Evolutionary conservation across 2,329 filamentous ascomycete genomes (phyloP).

Genomic region (Lanzia echinophila): DNA sequence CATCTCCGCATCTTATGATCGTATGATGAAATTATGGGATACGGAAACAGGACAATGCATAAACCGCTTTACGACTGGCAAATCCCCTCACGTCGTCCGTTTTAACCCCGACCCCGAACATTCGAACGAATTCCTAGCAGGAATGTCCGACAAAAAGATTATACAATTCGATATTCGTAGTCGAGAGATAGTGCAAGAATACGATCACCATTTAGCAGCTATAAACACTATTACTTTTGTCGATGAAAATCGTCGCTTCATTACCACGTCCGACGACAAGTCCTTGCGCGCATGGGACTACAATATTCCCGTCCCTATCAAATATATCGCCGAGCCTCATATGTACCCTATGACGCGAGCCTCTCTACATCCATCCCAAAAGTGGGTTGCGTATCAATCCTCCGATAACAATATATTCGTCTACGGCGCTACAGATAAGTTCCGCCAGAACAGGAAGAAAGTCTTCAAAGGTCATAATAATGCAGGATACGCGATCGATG

Average conservation of each 20-base stretch:
- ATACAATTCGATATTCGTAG: slow-evolving; percentile 89
- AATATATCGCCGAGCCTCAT: slow-evolving; percentile 94
- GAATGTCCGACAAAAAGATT: slow-evolving; percentile 99
- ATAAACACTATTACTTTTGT: slow-evolving; percentile 98
- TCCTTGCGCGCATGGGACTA: slow-evolving; percentile 96
- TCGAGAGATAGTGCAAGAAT: slow-evolving; percentile 82
- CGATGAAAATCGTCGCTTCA: slow-evolving; percentile 89
- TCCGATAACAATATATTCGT: slow-evolving; percentile 96
- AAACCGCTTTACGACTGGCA: slow-evolving; percentile 83
- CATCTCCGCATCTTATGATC: slow-evolving; percentile 85
- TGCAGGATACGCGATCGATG: slow-evolving; percentile 84
- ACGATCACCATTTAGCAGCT: slow-evolving; percentile 95
- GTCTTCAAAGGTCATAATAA: slow-evolving; percentile 94
- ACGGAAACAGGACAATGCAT: slow-evolving; percentile 89
- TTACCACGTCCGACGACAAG: slow-evolving; percentile 97
- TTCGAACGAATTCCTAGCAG: slow-evolving; percentile 85
- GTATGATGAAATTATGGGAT: slow-evolving; percentile 97
- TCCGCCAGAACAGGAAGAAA: slow-evolving; percentile 97
- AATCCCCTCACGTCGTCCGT: slow-evolving; percentile 88
- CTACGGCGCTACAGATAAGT: slow-evolving; percentile 90
- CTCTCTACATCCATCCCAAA: slow-evolving; percentile 77
- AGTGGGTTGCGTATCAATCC: slow-evolving; percentile 90
- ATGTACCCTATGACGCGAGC: slow-evolving; percentile 95
- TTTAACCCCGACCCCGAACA: slow-evolving; percentile 79
- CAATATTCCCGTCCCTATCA: slow-evolving; percentile 96